These are phyloP conservation scores for Scheffersomyces lignosus DNA, from an alignment of 805 yeast species.

Conservation along the genomic window DNA sequence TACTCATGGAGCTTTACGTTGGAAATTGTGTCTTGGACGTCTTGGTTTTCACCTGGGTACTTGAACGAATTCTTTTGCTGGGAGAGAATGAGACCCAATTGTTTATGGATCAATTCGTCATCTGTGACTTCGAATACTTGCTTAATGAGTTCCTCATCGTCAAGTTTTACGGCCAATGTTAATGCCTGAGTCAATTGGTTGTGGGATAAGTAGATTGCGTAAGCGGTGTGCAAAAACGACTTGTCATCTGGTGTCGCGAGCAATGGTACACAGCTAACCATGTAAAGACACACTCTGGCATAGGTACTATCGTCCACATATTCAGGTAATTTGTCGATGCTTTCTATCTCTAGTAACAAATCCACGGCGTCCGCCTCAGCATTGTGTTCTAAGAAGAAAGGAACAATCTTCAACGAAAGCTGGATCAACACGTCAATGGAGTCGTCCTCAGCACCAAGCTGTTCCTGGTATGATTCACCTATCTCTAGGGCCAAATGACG, in stretches of 20 bases:
- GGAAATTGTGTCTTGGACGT: constrained; percentile 81
- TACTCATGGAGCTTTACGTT: constrained; percentile 78
- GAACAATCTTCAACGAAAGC: constrained; percentile 76
- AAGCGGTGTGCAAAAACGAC: constrained; percentile 85
- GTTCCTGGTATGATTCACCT: constrained; percentile 77
- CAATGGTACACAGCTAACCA: constrained; percentile 95
- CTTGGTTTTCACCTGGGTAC: constrained; percentile 57
- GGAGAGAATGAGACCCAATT: constrained; percentile 85
- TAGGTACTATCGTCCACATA: constrained; percentile 83
- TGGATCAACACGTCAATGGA: constrained; percentile 49
- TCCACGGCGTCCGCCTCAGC: constrained; percentile 99
- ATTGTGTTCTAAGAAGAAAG: constrained; percentile 87
- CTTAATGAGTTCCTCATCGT: constrained; percentile 72
- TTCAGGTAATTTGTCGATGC: constrained; percentile 76
- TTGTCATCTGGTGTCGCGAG: constrained; percentile 93
- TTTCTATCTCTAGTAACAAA: constrained; percentile 83
- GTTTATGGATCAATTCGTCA: constrained; percentile 77
- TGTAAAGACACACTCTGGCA: constrained; percentile 87
- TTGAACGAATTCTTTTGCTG: constrained; percentile 82
- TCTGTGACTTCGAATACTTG: constrained; percentile 80
- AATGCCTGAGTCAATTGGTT: constrained; percentile 86
- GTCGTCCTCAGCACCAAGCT: constrained; percentile 35
- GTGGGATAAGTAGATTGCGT: constrained; percentile 74
- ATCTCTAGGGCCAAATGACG: constrained; percentile 95
- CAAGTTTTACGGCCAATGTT: constrained; percentile 84